Evolutionary conservation across 352 stramenopile genomes (phyloP), one percentile per base, ranked within the genome.

Genomic region (Phytophthora sp.): DNA sequence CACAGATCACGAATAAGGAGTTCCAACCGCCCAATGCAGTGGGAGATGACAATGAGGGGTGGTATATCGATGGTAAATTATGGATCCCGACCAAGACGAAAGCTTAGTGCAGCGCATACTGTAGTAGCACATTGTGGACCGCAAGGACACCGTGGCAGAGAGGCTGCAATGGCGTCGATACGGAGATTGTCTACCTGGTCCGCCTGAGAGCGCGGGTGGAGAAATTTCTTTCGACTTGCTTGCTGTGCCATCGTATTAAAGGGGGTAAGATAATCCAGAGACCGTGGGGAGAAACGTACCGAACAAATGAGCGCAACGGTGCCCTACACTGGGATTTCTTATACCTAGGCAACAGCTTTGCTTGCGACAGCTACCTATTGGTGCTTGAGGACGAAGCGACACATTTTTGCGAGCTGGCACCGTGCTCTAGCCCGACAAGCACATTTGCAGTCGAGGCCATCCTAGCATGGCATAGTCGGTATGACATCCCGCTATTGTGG

Each of bases 391-490:
- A 68, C n/a, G 59, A 68, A n/a, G 50, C 29, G 1, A 56, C 50
- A 2, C 41, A 62, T 33, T 68, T 58, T 21, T 49, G 52, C 11
- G 36, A 59, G 13, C 12, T 41, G 24, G 50, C 42, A 5, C 45
- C 51, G 21, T 76, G 69, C 35, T 47, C 46, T 12, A 52, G 0
- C 20, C 63, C 69, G 2, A 70, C 46, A 9, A 58, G 56, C 12
- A 31, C 21, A 13, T 58, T 73, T 1, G 38, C 57, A 20, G 56
- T 33, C 0, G 69, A 69, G 13, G 64, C 64, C 0, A 55, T 75
- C 13, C 47, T 68, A 7, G 57, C 60, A n/a, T 79, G 67, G 59
- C 23, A 70, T 29, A 71, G 46, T 6, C 29, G 69, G 1, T 79
- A 72, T 63, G 61, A 50, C 11, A 27, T 63, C 12, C 69, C 69